A percentile compares a stretch with the other conserved stretches of the same genome.
Conservation (phyloP, 179 eudicot genomes). For the Gypsophila paniculata region DNA sequence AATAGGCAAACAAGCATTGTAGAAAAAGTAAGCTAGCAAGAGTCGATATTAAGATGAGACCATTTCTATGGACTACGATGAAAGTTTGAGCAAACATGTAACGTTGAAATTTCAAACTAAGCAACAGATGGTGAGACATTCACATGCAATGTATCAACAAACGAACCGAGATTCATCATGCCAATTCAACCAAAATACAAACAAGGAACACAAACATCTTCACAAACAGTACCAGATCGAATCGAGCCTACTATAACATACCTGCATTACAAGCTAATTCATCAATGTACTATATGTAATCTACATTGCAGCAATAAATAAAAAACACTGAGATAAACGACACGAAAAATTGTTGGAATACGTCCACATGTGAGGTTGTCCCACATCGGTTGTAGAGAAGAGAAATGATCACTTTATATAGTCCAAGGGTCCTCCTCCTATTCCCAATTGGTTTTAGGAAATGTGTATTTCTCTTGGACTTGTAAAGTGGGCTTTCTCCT, state of each 20-base stretch:
- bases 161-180: neutral
- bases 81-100: neutral
- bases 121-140: neutral
- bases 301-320: neutral
- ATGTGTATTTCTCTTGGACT: too few relatives aligned
- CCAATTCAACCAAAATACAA: neutral
- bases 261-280: neutral
- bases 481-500: too few relatives aligned
- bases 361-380: too few relatives aligned
- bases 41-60: neutral
- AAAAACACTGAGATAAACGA: neutral
- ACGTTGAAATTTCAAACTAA: neutral
- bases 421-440: too few relatives aligned
- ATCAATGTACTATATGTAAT: neutral
- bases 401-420: too few relatives aligned
- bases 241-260: conserved; percentile 14
- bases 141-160: neutral
- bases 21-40: neutral
- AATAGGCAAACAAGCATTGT: neutral
- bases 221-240: neutral
- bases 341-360: too few relatives aligned
- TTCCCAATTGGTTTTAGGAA: too few relatives aligned
- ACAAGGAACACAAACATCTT: neutral
- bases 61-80: neutral
- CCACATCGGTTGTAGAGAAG: too few relatives aligned